Base-by-base conservation (phyloP, 148 eudicot genomes). In the Talinum fruticosum region DNA sequence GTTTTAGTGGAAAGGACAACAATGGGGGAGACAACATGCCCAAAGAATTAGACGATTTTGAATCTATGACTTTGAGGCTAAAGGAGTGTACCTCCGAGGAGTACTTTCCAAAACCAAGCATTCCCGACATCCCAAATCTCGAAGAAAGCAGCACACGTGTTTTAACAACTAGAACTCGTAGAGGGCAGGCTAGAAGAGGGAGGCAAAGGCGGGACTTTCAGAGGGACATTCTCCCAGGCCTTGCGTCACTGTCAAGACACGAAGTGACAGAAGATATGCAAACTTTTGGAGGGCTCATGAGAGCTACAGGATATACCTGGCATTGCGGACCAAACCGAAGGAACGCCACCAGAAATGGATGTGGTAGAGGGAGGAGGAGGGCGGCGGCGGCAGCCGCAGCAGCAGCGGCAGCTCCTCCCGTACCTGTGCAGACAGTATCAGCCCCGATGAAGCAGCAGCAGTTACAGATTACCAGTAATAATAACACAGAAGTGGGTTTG, bases 191-290 rank as follows among this genome's bases (percentile, higher is more conserved):
- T 41, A 87, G 98, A 76, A 89, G 97, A 77, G 98, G 92, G 69
- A 92, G 93, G 85, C 96, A 85, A 61, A 80, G 83, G 80, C 85
- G 91, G 82, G 97, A 94, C 75, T 94, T 94, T 67, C 97, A 87
- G 78, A 86, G 93, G 75, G 97, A 94, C 84, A 89, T 94, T 76
- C 96, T 94, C 54, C 97, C 98, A 0, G 97, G 97, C 30, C 88
- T 94, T n/a, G 80, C 86, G 21, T 87, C 97, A 15, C 85, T 94
- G 54, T 87, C 97, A 0, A 85, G 98, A 82, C 92, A 89, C 6
- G 98, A 92, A 82, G 91, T 94, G 66, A 89, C 91, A 16, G 97
- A 94, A 81, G 98, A 94, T 81, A 83, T 94, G 74, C 97, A 94
- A 82, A 87, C 83, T 68, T 94, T 92, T 66, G 89, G 91, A 28